Evolutionary conservation across 169 alveolate species (phyloP).

Genomic region (Plasmodium sp.): DNA sequence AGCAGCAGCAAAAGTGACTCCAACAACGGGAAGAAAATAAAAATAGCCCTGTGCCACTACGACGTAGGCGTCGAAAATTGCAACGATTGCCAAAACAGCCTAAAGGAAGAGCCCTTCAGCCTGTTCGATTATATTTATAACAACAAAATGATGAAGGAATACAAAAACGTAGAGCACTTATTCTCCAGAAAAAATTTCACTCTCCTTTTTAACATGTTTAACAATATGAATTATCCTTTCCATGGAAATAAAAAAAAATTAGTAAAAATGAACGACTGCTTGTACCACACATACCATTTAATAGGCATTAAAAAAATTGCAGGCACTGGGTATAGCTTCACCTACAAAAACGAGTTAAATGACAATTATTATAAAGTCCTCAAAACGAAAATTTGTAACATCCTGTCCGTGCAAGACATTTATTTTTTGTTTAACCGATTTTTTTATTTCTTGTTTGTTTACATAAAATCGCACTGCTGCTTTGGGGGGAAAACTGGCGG

Average conservation of each 20-base stretch:
- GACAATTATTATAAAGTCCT: slow-evolving; percentile 68
- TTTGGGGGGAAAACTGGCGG: slow-evolving; percentile 4
- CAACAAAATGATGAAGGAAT: slow-evolving; percentile 68
- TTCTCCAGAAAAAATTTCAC: not conserved
- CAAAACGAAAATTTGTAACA: slow-evolving; percentile 48
- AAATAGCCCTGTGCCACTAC: slow-evolving; percentile 18
- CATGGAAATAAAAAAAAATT: slow-evolving; percentile 46
- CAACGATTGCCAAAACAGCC: not conserved
- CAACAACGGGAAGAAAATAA: slow-evolving; percentile 19
- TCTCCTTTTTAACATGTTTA: slow-evolving; percentile 18
- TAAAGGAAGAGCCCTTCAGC: slow-evolving; percentile 7
- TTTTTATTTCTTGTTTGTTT: slow-evolving; percentile 37
- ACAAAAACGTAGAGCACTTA: slow-evolving; percentile 11
- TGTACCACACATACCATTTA: slow-evolving; percentile 63
- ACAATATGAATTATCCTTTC: slow-evolving; percentile 58
- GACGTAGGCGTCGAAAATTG: not conserved
- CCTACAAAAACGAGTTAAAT: slow-evolving; percentile 57
- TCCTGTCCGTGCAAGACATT: slow-evolving; percentile 30
- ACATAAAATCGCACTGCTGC: slow-evolving; percentile 49
- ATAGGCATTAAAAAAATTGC: slow-evolving; percentile 65
- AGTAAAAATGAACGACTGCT: slow-evolving; percentile 60
- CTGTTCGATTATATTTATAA: slow-evolving; percentile 46
- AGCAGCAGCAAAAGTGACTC: not conserved
- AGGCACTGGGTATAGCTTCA: slow-evolving; percentile 34
- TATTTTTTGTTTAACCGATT: slow-evolving; percentile 59